Evolutionary conservation across 2,329 filamentous ascomycete species (phyloP), one percentile per base, ranked within the genome.

Genomic region (Uncinocarpus reesii): DNA sequence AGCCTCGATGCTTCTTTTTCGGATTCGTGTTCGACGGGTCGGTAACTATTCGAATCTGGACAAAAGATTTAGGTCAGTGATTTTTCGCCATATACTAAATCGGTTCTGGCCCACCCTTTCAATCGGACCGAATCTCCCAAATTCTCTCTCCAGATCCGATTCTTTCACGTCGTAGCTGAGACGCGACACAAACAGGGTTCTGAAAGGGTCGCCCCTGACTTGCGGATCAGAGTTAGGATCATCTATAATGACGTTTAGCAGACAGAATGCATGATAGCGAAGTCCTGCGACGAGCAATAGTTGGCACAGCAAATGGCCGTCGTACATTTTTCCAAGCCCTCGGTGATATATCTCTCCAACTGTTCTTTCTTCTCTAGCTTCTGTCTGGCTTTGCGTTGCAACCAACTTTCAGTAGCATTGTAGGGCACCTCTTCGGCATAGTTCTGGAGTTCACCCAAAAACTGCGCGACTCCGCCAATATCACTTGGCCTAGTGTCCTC

Each of bases 171-270:
- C 85, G 63, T 95, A 98, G 62, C 84, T 88, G 42, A 98, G 75
- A 47, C 92, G 83, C 46, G 86, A 84, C 47, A 96, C 85, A 60
- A 98, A 93, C 43, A 98, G 74, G 11, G 92, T 98, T 70, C 86
- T 94, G 74, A 92, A 95, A 1, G 90, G 84, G 70, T 96, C 89
- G 49, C 92, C 90, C 55, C 88, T 80, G 56, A 95, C 83, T 59
- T 95, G 92, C 10, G 84, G 78, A 61, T 98, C 92, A 31, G 92
- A 81, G 20, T 74, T 71, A 5, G 92, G 90, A 54, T 90, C 85
- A 67, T 85, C 89, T 89, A 56, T 24, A 43, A 6, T 2, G n/a
- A 24, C 4, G 29, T 43, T 43, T 23, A 40, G 45, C 31, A 55
- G 35, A 37, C 36, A 32, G 47, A 29, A 41, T 45, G 46, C 15